These are phyloP conservation scores for Carex arenaria DNA, from an alignment of 202 grass and related monocot genomes.

Conservation along the genomic window DNA sequence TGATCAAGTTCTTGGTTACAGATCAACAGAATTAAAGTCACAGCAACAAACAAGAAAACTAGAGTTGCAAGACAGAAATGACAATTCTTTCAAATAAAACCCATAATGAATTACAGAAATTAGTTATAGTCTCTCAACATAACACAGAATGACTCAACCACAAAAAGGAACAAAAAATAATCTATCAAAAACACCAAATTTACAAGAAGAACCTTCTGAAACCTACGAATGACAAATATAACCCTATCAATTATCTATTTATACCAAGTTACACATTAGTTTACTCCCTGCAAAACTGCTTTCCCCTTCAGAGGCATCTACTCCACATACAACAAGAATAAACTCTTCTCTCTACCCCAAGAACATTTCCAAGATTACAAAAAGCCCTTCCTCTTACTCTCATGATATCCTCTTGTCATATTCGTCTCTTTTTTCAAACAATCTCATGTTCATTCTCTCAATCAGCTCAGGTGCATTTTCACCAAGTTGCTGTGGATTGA, in stretches of 20 bases:
- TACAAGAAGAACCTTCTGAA: constrained; percentile 31
- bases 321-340: constrained; percentile 28
- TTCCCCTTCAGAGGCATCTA: constrained; percentile 23
- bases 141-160: constrained; percentile 20
- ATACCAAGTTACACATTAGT: constrained; percentile 41
- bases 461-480: constrained; percentile 58
- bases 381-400: constrained; percentile 11
- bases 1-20: neutral
- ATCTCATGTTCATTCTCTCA: constrained; percentile 51
- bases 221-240: constrained; percentile 24
- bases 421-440: constrained; percentile 13
- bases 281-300: constrained; percentile 35
- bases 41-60: constrained; percentile 11
- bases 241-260: constrained; percentile 31
- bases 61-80: constrained; percentile 13
- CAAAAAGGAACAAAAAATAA: constrained; percentile 16
- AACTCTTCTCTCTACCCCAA: constrained; percentile 1
- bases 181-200: constrained; percentile 32
- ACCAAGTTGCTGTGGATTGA: constrained; percentile 61
- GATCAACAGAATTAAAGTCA: neutral
- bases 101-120: constrained; percentile 33
- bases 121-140: constrained; percentile 27
- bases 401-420: constrained; percentile 19
- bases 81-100: constrained; percentile 31
- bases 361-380: constrained; percentile 11